Conservation (phyloP, 1,284 basidiomycete genomes). For the Anthracocystis walkeri region DNA sequence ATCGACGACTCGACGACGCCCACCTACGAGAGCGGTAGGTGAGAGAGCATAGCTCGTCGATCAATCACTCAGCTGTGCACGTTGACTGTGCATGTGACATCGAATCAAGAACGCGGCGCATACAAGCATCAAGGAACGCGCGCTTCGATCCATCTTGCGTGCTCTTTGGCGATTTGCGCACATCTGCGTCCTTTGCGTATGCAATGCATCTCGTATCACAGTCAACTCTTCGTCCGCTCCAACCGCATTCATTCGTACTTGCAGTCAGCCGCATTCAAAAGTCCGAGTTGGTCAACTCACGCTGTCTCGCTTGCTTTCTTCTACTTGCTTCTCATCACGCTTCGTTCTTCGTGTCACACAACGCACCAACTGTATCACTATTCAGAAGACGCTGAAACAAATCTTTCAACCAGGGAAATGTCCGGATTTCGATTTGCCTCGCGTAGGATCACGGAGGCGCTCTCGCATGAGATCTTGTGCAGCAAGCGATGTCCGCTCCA, state of each 20-base stretch:
- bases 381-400: constrained; percentile 14
- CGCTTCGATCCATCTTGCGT: background rate
- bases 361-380: constrained; percentile 43
- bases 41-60: constrained; percentile 2
- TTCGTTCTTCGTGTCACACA: constrained; percentile 1
- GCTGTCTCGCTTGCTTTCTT: background rate
- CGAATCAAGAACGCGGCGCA: background rate
- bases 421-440: background rate
- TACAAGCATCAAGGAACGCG: background rate
- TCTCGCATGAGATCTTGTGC: background rate
- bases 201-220: background rate
- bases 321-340: background rate
- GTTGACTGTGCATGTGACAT: background rate
- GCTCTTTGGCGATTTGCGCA: too few relatives aligned
- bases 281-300: background rate
- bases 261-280: too few relatives aligned
- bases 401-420: constrained; percentile 2
- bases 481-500: constrained; percentile 21
- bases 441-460: background rate
- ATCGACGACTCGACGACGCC: constrained; percentile 40
- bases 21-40: constrained; percentile 23
- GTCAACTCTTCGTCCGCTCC: background rate
- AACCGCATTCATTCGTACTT: too few relatives aligned
- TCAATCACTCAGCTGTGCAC: background rate
- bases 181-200: background rate